phyloP scores from a whole-genome alignment of 805 yeast species.

The Yarrowia sp. region DNA sequence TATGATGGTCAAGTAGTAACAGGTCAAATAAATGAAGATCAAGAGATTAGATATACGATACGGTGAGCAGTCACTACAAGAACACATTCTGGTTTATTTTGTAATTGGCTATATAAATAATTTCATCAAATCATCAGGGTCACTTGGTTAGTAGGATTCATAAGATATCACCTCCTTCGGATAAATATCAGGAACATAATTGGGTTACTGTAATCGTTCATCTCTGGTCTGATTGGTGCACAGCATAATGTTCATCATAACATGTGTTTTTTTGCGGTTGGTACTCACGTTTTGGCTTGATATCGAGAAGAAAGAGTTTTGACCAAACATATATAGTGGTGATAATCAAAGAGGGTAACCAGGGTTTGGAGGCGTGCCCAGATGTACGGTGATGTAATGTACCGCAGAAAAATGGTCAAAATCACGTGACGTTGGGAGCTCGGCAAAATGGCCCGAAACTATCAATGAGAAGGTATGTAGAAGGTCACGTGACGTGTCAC shows the following conservation, averaged over 20 bases:
- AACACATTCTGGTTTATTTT: no score
- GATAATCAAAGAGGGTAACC: slow-evolving; percentile 15
- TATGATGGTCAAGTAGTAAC: no score
- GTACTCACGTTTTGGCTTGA: slow-evolving; percentile 32
- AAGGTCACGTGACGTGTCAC: neutral
- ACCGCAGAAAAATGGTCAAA: no score
- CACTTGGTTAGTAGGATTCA: slow-evolving; percentile 1
- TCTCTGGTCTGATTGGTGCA: slow-evolving; percentile 39
- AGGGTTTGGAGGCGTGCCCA: slow-evolving; percentile 1
- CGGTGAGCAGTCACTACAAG: no score
- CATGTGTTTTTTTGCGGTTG: neutral
- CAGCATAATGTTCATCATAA: slow-evolving; percentile 39
- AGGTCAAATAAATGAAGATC: no score
- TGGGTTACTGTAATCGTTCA: slow-evolving; percentile 38
- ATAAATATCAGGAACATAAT: slow-evolving; percentile 33
- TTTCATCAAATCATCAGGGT: no score
- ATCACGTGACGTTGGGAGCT: no score
- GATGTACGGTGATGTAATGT: neutral
- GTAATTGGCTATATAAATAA: neutral
- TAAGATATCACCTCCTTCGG: neutral
- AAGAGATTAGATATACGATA: no score
- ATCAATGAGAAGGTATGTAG: no score
- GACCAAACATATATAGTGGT: neutral
- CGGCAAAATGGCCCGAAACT: no score
- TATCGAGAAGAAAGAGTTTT: neutral